phyloP scores from a whole-genome alignment of 768 basidiomycete species.

The Lyophyllum shimeji region DNA sequence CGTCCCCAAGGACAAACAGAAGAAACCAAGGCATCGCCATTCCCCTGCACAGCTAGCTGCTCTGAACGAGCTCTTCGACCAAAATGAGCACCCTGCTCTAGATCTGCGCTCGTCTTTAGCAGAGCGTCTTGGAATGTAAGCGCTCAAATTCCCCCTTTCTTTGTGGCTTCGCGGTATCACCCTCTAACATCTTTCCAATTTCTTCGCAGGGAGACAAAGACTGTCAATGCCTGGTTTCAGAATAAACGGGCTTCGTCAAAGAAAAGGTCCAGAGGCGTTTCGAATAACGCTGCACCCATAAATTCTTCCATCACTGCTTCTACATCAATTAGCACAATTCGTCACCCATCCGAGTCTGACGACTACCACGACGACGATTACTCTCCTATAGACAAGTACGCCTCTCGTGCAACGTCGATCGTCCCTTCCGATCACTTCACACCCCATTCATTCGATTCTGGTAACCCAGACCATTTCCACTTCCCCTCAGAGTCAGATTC shows the following conservation, averaged over 20 bases:
- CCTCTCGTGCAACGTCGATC: slow-evolving; percentile 33
- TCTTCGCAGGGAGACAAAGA: slow-evolving; percentile 71
- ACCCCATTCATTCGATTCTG: slow-evolving; percentile 42
- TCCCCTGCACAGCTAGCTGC: slow-evolving; percentile 69
- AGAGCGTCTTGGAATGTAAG: slow-evolving; percentile 75
- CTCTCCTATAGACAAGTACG: slow-evolving; percentile 31
- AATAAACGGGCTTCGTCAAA: slow-evolving; percentile 83
- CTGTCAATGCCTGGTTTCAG: slow-evolving; percentile 86
- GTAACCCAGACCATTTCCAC: slow-evolving; percentile 49
- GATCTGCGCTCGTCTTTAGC: slow-evolving; percentile 69
- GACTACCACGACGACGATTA: slow-evolving; percentile 49
- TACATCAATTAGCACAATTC: slow-evolving; percentile 28
- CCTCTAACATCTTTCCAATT: slow-evolving; percentile 8
- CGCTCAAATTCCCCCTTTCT: slow-evolving; percentile 21
- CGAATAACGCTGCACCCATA: slow-evolving; percentile 32
- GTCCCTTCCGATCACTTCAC: slow-evolving; percentile 29
- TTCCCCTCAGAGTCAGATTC: slow-evolving; percentile 49
- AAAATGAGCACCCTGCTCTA: slow-evolving; percentile 71
- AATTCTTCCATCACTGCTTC: slow-evolving; percentile 32
- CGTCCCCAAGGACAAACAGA: slow-evolving; percentile 44
- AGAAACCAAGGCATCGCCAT: slow-evolving; percentile 82
- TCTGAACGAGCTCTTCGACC: slow-evolving; percentile 77
- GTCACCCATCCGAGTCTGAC: slow-evolving; percentile 36
- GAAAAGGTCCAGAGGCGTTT: slow-evolving; percentile 51
- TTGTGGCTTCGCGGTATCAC: slow-evolving; percentile 7